phyloP scores from a whole-genome alignment of 495 filamentous ascomycete species.

The Xylaria sp. region DNA sequence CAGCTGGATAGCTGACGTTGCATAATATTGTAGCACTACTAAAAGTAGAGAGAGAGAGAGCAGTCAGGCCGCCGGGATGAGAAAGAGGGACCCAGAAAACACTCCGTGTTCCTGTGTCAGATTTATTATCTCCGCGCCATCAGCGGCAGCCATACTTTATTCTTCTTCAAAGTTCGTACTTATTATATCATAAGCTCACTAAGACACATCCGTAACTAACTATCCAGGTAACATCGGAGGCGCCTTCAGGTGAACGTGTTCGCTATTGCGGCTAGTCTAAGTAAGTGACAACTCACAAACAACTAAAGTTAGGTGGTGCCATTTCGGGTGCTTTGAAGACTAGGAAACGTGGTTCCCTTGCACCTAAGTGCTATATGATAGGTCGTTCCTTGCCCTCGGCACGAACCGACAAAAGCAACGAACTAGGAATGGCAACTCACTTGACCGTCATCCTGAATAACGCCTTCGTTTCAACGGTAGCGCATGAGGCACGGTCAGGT shows the following conservation, averaged over 20 bases:
- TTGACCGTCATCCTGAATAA: background rate
- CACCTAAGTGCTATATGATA: background rate
- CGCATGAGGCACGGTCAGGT: background rate
- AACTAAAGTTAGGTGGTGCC: background rate
- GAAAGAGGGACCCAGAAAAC: background rate
- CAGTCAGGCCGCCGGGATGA: background rate
- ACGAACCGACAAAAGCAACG: slow-evolving; percentile 8
- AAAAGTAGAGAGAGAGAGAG: background rate
- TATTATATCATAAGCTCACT: background rate
- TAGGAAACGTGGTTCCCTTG: background rate
- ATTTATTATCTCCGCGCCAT: background rate
- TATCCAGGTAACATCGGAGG: background rate
- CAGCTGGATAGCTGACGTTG: background rate
- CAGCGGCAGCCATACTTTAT: background rate
- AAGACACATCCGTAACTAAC: background rate
- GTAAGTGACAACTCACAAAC: slow-evolving; percentile 2
- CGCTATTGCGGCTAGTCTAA: background rate
- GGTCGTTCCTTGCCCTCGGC: background rate
- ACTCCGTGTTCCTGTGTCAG: background rate
- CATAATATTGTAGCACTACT: background rate
- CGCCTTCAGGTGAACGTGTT: background rate
- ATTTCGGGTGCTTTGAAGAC: background rate
- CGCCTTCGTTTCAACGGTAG: slow-evolving; percentile 2
- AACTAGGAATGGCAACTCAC: background rate
- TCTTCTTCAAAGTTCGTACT: background rate